Conservation (phyloP, 352 stramenopile species). For the Blastocystis sp. region DNA sequence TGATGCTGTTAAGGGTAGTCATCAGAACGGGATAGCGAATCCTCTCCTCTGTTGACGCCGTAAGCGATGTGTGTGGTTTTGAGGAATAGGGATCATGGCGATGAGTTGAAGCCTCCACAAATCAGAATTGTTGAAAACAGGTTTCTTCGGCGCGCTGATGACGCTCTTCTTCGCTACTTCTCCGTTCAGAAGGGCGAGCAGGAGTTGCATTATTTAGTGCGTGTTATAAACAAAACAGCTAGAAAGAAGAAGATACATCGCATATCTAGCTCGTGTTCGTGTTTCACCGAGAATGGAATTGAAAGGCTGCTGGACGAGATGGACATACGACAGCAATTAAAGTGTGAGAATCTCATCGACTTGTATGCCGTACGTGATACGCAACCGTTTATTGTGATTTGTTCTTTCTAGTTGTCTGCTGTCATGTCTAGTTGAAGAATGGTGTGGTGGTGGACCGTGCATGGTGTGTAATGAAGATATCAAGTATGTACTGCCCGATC, state of each 20-base stretch:
- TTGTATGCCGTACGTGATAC: conserved; percentile 29
- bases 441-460: neutral
- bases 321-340: neutral
- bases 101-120: neutral
- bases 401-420: neutral
- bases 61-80: neutral
- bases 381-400: conserved; percentile 1
- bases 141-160: neutral
- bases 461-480: neutral
- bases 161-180: conserved; percentile 6
- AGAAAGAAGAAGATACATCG: neutral
- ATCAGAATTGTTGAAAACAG: neutral
- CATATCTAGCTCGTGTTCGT: neutral
- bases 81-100: neutral
- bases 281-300: neutral
- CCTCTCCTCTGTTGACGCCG: neutral
- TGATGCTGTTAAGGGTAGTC: neutral
- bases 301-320: neutral
- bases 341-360: neutral
- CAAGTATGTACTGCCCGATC: neutral
- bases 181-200: neutral
- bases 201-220: neutral
- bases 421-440: conserved; percentile 32
- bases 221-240: conserved; percentile 19
- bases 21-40: neutral